Conservation (phyloP, 2,329 filamentous ascomycete genomes). For the Sporothrix phasma region DNA sequence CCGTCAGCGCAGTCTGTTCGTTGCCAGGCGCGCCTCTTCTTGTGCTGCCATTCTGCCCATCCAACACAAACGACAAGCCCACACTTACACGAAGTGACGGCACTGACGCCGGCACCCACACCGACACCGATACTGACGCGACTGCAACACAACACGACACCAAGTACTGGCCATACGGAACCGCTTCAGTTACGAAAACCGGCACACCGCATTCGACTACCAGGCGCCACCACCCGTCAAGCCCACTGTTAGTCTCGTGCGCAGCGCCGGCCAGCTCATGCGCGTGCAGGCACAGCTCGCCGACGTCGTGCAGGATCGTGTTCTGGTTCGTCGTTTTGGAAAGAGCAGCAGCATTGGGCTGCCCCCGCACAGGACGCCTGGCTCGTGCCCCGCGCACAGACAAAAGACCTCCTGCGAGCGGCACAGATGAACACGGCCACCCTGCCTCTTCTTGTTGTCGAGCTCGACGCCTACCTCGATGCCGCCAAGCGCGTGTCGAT, state of each 20-base stretch:
- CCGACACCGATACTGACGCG: background rate
- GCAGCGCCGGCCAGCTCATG: conserved; percentile 42
- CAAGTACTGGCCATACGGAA: conserved; percentile 1
- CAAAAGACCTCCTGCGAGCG: conserved; percentile 8
- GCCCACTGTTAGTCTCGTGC: conserved; percentile 3
- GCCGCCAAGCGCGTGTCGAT: conserved; percentile 35
- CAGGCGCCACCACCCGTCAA: conserved; percentile 4
- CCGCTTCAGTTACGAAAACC: background rate
- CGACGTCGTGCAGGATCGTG: conserved; percentile 43
- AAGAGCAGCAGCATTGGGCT: background rate
- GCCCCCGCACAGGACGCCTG: conserved; percentile 11
- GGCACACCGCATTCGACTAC: conserved; percentile 18
- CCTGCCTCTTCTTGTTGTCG: conserved; percentile 50
- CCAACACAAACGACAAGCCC: background rate
- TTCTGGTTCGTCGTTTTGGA: background rate
- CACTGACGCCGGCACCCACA: background rate
- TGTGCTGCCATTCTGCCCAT: background rate
- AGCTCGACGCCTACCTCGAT: conserved; percentile 68
- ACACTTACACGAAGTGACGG: background rate
- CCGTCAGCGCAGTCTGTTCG: background rate
- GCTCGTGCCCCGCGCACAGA: conserved; percentile 12
- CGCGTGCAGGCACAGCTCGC: conserved; percentile 66
- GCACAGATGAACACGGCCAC: background rate
- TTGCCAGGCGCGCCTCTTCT: background rate
- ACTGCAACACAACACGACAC: background rate